Evolutionary conservation across 164 flowering plant genomes (phyloP), one percentile per base, ranked within the genome.

Genomic region (Akebia trifoliata): DNA sequence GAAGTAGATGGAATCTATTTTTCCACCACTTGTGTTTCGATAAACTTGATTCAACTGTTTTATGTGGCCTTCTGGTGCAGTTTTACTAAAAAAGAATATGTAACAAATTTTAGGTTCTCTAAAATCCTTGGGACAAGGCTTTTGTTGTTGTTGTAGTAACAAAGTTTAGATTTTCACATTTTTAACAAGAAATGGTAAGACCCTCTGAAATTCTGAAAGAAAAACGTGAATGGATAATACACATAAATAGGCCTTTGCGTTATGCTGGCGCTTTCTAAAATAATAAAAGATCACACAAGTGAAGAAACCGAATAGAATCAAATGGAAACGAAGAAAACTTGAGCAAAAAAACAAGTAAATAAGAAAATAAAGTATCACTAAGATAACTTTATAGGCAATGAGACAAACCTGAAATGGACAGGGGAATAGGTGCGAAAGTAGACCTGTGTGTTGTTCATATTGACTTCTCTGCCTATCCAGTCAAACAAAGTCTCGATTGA

Each of bases 371-470:
- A 37, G 22, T 7, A 28, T 28, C 15, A 42, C 4, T 28, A 36
- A 36, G 24, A 15, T 20, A 30, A 30, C 30, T 29, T 6, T 20
- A 4, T 18, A 6, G 24, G 59, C 20, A 56, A 55, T 3, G 31
- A 54, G 15, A 26, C 57, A 51, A 37, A 86, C 94, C 94, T 84
- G 84, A 83, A 87, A 76, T 87, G 95, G 1, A 81, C 87, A 10
- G 92, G 87, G 53, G 95, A 67, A 60, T 61, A 79, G 40, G 80
- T 74, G 38, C 96, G 84, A 47, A 80, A 82, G 62, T 78, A 62
- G 62, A 80, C 76, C 38, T 66, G 78, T 14, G 85, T 80, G 72
- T 72, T 79, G 47, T 61, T 74, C 40, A 35, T 62, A 64, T 83
- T 69, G 2, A 85, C 76, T 62, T 83, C 52, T 34, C 20, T 68